A percentile compares a stretch with the other conserved stretches of the same genome.
Evolutionary conservation across 352 stramenopile species (phyloP).

Genomic region (Peronospora tabacina): DNA sequence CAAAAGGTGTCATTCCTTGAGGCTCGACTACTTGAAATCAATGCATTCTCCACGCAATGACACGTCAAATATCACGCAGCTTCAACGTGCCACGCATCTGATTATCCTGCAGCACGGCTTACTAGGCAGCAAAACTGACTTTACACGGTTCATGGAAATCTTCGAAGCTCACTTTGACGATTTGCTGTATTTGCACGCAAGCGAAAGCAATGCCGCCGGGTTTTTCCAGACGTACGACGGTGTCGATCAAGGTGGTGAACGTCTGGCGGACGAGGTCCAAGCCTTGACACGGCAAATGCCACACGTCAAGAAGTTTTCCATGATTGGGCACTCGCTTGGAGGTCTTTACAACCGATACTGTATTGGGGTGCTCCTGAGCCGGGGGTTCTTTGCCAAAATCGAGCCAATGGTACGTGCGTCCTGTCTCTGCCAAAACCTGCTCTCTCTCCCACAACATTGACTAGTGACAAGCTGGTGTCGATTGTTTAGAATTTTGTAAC

Average conservation of each 20-base stretch:
- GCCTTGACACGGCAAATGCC: constrained; percentile 47
- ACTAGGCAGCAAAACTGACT: constrained; percentile 56
- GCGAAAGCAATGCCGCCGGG: constrained; percentile 40
- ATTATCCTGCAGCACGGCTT: constrained; percentile 70
- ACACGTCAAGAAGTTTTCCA: constrained; percentile 54
- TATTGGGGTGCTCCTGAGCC: constrained; percentile 51
- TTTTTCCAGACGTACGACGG: constrained; percentile 78
- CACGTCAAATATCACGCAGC: constrained; percentile 3
- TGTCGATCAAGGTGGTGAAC: constrained; percentile 54
- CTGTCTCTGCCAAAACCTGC: neutral
- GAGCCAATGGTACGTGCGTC: constrained; percentile 60
- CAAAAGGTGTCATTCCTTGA: constrained; percentile 12
- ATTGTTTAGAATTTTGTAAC: constrained; percentile 69
- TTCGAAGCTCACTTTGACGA: constrained; percentile 48
- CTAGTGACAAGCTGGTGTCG: constrained; percentile 1
- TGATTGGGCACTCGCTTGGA: constrained; percentile 72
- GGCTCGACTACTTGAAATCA: neutral
- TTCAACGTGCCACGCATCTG: constrained; percentile 39
- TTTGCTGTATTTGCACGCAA: constrained; percentile 38
- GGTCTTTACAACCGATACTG: constrained; percentile 77
- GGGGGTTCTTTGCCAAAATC: constrained; percentile 62
- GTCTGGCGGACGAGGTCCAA: constrained; percentile 66
- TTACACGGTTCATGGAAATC: constrained; percentile 45
- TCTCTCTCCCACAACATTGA: neutral
- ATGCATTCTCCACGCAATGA: constrained; percentile 15